phyloP scores from a whole-genome alignment of 2,329 filamentous ascomycete species.

The Xylariales sp. region DNA sequence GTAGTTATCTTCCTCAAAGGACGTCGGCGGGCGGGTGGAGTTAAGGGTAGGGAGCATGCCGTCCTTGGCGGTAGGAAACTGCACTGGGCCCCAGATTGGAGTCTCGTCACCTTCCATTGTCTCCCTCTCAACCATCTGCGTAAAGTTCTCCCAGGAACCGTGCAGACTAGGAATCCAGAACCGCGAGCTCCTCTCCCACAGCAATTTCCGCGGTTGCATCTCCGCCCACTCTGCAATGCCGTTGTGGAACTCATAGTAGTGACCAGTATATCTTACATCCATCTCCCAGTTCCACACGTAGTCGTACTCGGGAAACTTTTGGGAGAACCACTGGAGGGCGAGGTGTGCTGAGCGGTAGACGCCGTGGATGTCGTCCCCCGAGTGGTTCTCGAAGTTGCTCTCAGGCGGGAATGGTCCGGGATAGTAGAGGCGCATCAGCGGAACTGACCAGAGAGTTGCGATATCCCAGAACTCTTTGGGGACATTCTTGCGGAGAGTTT shows the following conservation, averaged over 20 bases:
- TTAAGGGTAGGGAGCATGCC: slow-evolving; percentile 53
- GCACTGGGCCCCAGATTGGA: slow-evolving; percentile 58
- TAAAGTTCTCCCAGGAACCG: slow-evolving; percentile 53
- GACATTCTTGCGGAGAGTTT: slow-evolving; percentile 52
- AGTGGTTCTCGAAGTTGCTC: slow-evolving; percentile 33
- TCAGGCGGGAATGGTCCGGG: slow-evolving; percentile 53
- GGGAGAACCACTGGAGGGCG: slow-evolving; percentile 40
- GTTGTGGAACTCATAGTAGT: slow-evolving; percentile 52
- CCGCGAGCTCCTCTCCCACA: slow-evolving; percentile 58
- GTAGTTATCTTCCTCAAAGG: slow-evolving; percentile 62
- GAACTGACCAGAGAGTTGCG: slow-evolving; percentile 64
- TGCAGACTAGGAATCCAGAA: slow-evolving; percentile 58
- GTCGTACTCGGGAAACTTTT: slow-evolving; percentile 40
- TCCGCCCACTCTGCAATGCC: slow-evolving; percentile 50
- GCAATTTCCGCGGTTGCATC: slow-evolving; percentile 52
- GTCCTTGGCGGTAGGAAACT: slow-evolving; percentile 24
- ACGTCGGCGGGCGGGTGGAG: slow-evolving; percentile 54
- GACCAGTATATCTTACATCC: slow-evolving; percentile 39
- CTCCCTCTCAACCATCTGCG: slow-evolving; percentile 48
- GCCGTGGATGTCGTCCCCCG: slow-evolving; percentile 43
- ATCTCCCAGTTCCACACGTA: slow-evolving; percentile 46
- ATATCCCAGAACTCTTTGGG: slow-evolving; percentile 64
- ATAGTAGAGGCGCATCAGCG: slow-evolving; percentile 63
- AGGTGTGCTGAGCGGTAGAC: slow-evolving; percentile 45
- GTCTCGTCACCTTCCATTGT: slow-evolving; percentile 28